Percentiles rank a stretch among this genome's conserved stretches.
These are phyloP conservation scores for Stereum hirsutum DNA, from an alignment of 1,284 basidiomycete species.

Conservation along the genomic window DNA sequence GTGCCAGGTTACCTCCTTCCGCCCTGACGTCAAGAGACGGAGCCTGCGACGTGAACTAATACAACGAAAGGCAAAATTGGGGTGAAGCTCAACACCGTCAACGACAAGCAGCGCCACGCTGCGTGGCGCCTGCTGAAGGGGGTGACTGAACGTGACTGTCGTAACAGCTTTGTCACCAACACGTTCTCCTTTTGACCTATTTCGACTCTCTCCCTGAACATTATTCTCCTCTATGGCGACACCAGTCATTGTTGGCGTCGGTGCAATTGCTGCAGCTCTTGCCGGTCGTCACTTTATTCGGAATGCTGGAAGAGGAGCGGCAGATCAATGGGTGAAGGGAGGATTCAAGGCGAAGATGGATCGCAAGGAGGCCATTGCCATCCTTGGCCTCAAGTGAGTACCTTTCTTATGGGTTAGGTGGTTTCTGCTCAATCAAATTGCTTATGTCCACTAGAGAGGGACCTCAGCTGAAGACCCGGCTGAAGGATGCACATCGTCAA, in stretches of 20 bases:
- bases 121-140: not conserved
- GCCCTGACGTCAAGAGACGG: too few species aligned
- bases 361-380: slow-evolving; percentile 83
- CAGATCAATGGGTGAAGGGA: slow-evolving; percentile 86
- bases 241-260: slow-evolving; percentile 68
- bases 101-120: not conserved
- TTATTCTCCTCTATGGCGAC: slow-evolving; percentile 47
- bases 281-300: slow-evolving; percentile 64
- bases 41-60: not conserved
- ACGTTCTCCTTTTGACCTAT: not conserved
- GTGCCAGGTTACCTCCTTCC: too few species aligned
- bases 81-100: not conserved
- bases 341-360: slow-evolving; percentile 98
- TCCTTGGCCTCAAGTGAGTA: slow-evolving; percentile 87
- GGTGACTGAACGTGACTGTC: slow-evolving; percentile 9
- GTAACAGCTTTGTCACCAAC: not conserved
- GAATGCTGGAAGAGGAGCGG: slow-evolving; percentile 50
- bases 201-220: slow-evolving; percentile 7
- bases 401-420: slow-evolving; percentile 6
- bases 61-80: not conserved
- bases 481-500: slow-evolving; percentile 87
- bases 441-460: slow-evolving; percentile 48
- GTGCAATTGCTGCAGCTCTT: slow-evolving; percentile 74
- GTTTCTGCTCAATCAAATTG: slow-evolving; percentile 3
- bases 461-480: slow-evolving; percentile 53